A percentile compares a stretch with the other conserved stretches of the same genome.
These are phyloP conservation scores for Chloris gayana DNA, from an alignment of 176 grass and related monocot species.

Conservation along the genomic window DNA sequence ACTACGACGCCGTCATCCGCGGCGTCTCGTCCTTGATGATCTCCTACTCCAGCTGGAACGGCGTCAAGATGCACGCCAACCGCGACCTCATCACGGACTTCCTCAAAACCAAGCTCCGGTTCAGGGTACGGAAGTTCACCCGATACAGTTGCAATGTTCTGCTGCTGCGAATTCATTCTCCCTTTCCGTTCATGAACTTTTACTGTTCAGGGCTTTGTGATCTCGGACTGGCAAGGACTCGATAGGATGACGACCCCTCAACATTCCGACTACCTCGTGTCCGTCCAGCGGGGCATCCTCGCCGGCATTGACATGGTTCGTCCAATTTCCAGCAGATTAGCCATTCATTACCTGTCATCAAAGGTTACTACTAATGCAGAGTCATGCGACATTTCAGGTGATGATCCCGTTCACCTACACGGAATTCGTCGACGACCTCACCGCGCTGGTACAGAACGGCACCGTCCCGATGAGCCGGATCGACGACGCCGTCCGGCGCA, in stretches of 20 bases:
- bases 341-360: too few species aligned
- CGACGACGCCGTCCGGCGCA: constrained; percentile 64
- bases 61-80: too few species aligned
- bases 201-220: constrained; percentile 74
- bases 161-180: background rate
- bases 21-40: constrained; percentile 77
- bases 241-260: constrained; percentile 57
- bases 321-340: constrained; percentile 46
- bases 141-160: background rate
- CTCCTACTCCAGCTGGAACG: constrained; percentile 78
- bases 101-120: constrained; percentile 71
- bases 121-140: constrained; percentile 49
- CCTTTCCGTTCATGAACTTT: background rate
- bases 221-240: constrained; percentile 75
- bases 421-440: constrained; percentile 64
- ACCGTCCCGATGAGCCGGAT: constrained; percentile 76
- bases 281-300: constrained; percentile 50
- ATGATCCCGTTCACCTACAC: constrained; percentile 66
- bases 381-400: background rate
- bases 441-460: constrained; percentile 50
- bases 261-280: constrained; percentile 61
- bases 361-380: too few species aligned
- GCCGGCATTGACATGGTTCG: constrained; percentile 64
- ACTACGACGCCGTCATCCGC: constrained; percentile 54
- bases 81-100: constrained; percentile 58